Base-by-base conservation (phyloP, 2,329 filamentous ascomycete species). In the Xylariaceae sp. region DNA sequence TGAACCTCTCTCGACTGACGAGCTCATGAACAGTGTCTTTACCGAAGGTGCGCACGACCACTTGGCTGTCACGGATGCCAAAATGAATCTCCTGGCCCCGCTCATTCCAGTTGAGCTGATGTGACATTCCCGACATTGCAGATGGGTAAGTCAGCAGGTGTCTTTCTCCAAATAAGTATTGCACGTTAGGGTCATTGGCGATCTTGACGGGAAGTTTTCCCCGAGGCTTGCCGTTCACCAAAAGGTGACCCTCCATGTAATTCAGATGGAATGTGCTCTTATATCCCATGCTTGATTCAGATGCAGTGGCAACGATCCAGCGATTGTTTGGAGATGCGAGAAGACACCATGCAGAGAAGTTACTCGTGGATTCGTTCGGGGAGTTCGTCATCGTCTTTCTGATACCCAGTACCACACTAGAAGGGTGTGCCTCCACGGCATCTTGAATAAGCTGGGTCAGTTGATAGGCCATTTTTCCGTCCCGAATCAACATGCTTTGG, bases 71-170 rank as follows among this genome's bases (percentile, higher is more conserved):
- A 8, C 12, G 8, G 7, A 23, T 7, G 12, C 21, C 21, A 23
- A 23, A 23, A 23, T 23, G 21, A 7, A 23, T 7, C 21, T 12
- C 12, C 7, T 23, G 21, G 8, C 21, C 21, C 12, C 8, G 12
- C 7, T 23, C 7, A 7, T 23, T 12, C 21, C n/a, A n/a, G n/a
- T n/a, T n/a, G 1, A 51, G 51, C 31, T 32, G 55, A 55, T 60
- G 40, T 72, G 63, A 64, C 70, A 83, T 78, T 0, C 71, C 75
- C 0, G 49, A 50, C 0, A 75, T 36, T 0, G 42, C 35, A 0
- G 77, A 81, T 0, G 76, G 70, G 18, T 56, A 72, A 0, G 68
- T 71, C 0, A 68, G 56, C 0, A 80, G 61, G 23, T 64, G 59
- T 10, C 70, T 63, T 2, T 65, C 53, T 0, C 69, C 70, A 42